Percentiles rank a stretch among this genome's conserved stretches.
Conservation (phyloP, 768 basidiomycete genomes). For the Serendipita sp. region DNA sequence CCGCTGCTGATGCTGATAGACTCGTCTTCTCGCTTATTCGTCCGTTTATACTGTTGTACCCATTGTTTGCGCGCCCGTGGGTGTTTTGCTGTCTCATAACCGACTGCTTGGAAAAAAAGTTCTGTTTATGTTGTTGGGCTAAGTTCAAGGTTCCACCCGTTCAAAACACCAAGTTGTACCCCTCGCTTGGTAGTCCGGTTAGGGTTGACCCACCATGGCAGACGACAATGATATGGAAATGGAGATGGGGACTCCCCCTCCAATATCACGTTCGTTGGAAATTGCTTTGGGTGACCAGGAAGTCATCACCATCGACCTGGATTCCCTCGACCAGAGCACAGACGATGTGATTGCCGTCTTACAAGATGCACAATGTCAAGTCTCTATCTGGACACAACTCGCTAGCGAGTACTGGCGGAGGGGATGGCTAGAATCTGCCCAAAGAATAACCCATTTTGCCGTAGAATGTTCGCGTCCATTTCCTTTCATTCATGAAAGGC, state of each 20-base stretch:
- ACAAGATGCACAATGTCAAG: slow-evolving; percentile 52
- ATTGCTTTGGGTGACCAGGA: slow-evolving; percentile 38
- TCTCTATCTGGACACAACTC: slow-evolving; percentile 65
- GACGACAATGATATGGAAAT: slow-evolving; percentile 1
- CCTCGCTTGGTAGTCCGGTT: not conserved
- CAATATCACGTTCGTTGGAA: slow-evolving; percentile 1
- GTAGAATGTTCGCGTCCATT: slow-evolving; percentile 20
- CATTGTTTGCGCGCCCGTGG: no score
- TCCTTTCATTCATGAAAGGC: slow-evolving; percentile 4
- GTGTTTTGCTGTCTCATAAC: no score
- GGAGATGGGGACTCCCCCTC: slow-evolving; percentile 7
- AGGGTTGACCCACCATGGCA: not conserved
- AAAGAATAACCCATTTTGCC: slow-evolving; percentile 52
- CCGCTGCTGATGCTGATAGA: no score
- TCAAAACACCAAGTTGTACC: not conserved
- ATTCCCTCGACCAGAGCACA: slow-evolving; percentile 64
- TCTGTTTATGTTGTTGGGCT: no score
- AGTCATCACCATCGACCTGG: slow-evolving; percentile 78
- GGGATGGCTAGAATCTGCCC: slow-evolving; percentile 58
- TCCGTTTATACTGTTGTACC: no score
- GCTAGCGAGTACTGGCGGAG: slow-evolving; percentile 82
- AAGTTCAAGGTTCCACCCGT: not conserved
- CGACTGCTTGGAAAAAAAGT: no score
- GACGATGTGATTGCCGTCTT: slow-evolving; percentile 62
- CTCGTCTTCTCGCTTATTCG: no score